Percentiles rank a stretch among this genome's conserved stretches.
phyloP scores from a whole-genome alignment of 176 grass and related monocot species.

The Aegilops umbellulata region DNA sequence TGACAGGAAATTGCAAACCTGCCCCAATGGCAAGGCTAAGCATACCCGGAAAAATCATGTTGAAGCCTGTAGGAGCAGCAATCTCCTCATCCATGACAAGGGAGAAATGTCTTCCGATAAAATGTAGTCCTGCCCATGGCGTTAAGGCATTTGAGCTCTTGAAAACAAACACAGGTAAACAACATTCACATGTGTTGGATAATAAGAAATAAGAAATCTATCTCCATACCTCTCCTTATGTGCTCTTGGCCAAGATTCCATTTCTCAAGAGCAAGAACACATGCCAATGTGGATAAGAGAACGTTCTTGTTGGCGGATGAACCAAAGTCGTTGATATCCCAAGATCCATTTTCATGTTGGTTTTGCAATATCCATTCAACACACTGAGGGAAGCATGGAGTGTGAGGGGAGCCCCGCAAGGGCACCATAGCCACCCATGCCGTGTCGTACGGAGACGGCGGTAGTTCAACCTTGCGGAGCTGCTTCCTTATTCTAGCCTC shows the following conservation, averaged over 20 bases:
- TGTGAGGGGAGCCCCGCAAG: background rate
- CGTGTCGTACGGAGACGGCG: background rate
- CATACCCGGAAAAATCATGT: constrained; percentile 57
- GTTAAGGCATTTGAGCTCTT: background rate
- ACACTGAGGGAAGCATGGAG: constrained; percentile 46
- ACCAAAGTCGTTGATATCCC: constrained; percentile 21
- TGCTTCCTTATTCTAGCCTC: background rate
- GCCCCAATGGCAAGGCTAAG: constrained; percentile 30
- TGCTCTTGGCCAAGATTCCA: constrained; percentile 57
- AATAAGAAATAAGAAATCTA: background rate
- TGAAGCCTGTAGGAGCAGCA: constrained; percentile 48
- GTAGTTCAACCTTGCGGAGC: background rate
- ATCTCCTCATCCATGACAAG: constrained; percentile 32
- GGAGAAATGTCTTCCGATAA: constrained; percentile 41
- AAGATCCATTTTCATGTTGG: constrained; percentile 58
- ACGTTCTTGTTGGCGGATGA: constrained; percentile 24
- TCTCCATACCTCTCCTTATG: constrained; percentile 39
- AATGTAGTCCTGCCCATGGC: constrained; percentile 39
- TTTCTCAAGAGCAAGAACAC: constrained; percentile 49
- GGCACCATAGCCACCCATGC: constrained; percentile 60
- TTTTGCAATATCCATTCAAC: constrained; percentile 59
- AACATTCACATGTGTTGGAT: background rate
- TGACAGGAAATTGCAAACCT: constrained; percentile 46
- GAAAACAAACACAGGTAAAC: background rate
- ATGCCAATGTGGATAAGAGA: constrained; percentile 55